Evolutionary conservation across 371 early-diverging fungal genomes (phyloP).

Genomic region (Mortierella sp.): DNA sequence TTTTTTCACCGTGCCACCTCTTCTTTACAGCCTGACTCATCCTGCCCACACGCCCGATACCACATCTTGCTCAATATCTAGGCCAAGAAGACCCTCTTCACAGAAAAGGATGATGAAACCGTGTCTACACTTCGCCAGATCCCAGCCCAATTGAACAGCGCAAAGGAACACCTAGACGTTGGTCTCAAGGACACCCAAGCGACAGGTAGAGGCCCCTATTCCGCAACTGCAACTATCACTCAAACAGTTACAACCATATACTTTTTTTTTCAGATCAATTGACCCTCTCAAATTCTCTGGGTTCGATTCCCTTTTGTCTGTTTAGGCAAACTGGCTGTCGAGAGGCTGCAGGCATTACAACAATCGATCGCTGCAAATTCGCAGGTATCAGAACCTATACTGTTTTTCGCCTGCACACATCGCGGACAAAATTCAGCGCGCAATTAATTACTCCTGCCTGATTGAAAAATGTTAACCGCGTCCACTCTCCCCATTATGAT

Average conservation of each 20-base stretch:
- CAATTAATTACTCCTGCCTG: background rate
- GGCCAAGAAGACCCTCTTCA: conserved; percentile 25
- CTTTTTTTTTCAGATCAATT: background rate
- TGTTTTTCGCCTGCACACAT: background rate
- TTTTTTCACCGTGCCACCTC: background rate
- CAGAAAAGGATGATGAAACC: background rate
- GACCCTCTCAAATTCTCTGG: background rate
- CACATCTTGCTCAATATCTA: conserved; percentile 4
- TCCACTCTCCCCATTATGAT: background rate
- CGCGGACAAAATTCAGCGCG: too few species aligned
- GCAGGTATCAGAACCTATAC: conserved; percentile 1
- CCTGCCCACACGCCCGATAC: background rate
- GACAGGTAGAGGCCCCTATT: conserved; percentile 14
- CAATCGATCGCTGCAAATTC: conserved; percentile 12
- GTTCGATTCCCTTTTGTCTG: background rate
- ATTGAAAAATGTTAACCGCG: background rate
- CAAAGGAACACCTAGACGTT: conserved; percentile 19
- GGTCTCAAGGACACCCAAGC: conserved; percentile 4
- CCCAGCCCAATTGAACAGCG: conserved; percentile 1
- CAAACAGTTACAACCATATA: too few species aligned
- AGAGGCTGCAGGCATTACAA: conserved; percentile 27
- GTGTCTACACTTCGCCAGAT: conserved; percentile 7
- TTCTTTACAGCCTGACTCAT: background rate
- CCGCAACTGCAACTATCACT: background rate
- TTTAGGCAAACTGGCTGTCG: conserved; percentile 17